These are phyloP conservation scores for Dactylellina cionopaga DNA, from an alignment of 2,329 filamentous ascomycete genomes.

Conservation along the genomic window DNA sequence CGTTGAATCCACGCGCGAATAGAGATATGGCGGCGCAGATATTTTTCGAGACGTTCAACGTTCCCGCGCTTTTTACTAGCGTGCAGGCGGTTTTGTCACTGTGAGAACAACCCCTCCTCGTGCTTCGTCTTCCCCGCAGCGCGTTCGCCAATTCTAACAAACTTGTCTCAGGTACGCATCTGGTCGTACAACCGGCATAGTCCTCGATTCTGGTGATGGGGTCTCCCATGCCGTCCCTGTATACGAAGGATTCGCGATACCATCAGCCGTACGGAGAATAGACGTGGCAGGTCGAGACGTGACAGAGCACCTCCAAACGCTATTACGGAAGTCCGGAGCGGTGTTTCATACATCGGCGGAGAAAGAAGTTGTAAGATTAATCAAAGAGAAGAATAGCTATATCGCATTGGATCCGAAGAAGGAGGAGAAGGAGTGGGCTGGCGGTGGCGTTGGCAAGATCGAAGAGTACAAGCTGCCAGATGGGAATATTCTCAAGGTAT, in stretches of 20 bases:
- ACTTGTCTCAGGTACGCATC: conserved; percentile 71
- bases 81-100: conserved; percentile 96
- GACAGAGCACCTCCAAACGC: conserved; percentile 90
- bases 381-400: conserved; percentile 95
- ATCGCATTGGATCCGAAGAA: conserved; percentile 88
- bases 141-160: not conserved
- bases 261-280: conserved; percentile 92
- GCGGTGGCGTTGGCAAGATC: conserved; percentile 78
- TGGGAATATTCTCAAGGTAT: conserved; percentile 88
- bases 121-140: conserved; percentile 27
- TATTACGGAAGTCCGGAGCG: conserved; percentile 90
- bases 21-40: conserved; percentile 97
- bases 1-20: conserved; percentile 93
- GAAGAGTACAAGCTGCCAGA: conserved; percentile 91
- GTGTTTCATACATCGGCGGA: conserved; percentile 98
- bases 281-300: conserved; percentile 96
- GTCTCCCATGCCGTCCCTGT: conserved; percentile 97
- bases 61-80: conserved; percentile 93
- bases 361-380: conserved; percentile 97
- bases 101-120: conserved; percentile 63
- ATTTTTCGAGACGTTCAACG: conserved; percentile 98
- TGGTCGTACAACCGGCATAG: conserved; percentile 93
- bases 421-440: conserved; percentile 95
- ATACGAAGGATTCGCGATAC: conserved; percentile 97
- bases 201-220: conserved; percentile 93